Evolutionary conservation across 176 grass and related monocot species (phyloP).

Genomic region (Oropetium thomaeum): DNA sequence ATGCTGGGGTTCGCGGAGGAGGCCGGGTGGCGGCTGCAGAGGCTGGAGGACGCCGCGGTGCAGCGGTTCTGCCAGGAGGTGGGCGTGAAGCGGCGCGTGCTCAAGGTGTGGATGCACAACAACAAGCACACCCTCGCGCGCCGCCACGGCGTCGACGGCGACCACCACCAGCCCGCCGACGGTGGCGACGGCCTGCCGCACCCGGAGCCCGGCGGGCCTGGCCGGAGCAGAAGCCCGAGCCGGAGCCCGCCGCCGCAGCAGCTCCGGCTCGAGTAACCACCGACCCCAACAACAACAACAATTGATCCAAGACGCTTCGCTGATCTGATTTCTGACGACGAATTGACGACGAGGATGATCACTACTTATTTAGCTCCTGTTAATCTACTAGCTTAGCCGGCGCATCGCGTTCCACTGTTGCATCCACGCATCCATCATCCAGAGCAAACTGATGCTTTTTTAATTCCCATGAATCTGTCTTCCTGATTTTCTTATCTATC

Average conservation of each 20-base stretch:
- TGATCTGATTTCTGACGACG: no score
- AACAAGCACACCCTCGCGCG: conserved; percentile 81
- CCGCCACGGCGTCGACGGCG: conserved; percentile 9
- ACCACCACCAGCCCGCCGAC: neutral
- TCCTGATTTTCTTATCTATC: neutral
- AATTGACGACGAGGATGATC: neutral
- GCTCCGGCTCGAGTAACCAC: conserved; percentile 26
- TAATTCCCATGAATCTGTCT: conserved; percentile 2
- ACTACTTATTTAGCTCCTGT: neutral
- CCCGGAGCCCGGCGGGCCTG: neutral
- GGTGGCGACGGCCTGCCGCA: conserved; percentile 1
- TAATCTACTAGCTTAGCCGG: conserved; percentile 30
- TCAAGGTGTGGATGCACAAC: conserved; percentile 97
- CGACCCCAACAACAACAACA: neutral
- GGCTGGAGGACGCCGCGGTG: conserved; percentile 70
- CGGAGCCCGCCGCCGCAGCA: conserved; percentile 12
- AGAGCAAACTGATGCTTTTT: conserved; percentile 24
- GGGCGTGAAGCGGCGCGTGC: conserved; percentile 75
- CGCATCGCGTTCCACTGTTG: conserved; percentile 29
- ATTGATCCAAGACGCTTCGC: neutral
- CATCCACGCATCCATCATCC: neutral
- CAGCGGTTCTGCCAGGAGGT: conserved; percentile 89
- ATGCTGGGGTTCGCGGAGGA: conserved; percentile 96
- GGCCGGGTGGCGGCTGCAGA: conserved; percentile 76
- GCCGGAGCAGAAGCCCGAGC: conserved; percentile 14